Evolutionary conservation across 768 basidiomycete genomes (phyloP), one percentile per base, ranked within the genome.

Genomic region (Strobilomyces echinocephalus): DNA sequence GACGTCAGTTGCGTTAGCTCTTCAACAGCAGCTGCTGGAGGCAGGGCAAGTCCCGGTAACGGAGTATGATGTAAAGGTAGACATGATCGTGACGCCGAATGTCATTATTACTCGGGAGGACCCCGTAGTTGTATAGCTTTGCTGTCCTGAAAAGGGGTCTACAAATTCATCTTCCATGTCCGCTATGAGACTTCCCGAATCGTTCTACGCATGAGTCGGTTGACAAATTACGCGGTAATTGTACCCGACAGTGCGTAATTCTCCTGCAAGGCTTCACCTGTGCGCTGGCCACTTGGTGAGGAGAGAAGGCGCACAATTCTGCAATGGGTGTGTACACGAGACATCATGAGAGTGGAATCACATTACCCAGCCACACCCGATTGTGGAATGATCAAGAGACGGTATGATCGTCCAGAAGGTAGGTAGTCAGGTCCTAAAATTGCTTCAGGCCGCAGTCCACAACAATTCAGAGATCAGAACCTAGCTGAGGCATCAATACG

Each of bases 401-500:
- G 76, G 54, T 73, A 73, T 45, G 77, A 73, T 60, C 72, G 66
- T 35, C 72, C 69, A 28, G 68, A 62, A 50, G 80, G 79, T 34
- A 81, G 67, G 61, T 79, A 74, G 28, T 68, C 54, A 20, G 62
- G 59, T 46, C 69, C 72, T 74, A 45, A 39, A 52, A 39, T 51
- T 21, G 36, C 48, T 16, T 60, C 47, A 59, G 46, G 40, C 47
- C 38, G 38, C 52, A 45, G 35, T 46, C 38, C 35, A 6, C 12
- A 52, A 48, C 39, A 41, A 54, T 53, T 38, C 43, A 61, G 38
- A 34, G 49, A 58, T 42, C 63, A 52, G 53, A 63, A 84, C 88
- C 81, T 58, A 87, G 77, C 53, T 79, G 79, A 41, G 88, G 87
- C 36, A 81, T 72, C 78, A 91, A 79, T 41, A 87, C 67, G 10